Evolutionary conservation across 169 alveolate genomes (phyloP), one percentile per base, ranked within the genome.

Genomic region (Plasmodium ovale): DNA sequence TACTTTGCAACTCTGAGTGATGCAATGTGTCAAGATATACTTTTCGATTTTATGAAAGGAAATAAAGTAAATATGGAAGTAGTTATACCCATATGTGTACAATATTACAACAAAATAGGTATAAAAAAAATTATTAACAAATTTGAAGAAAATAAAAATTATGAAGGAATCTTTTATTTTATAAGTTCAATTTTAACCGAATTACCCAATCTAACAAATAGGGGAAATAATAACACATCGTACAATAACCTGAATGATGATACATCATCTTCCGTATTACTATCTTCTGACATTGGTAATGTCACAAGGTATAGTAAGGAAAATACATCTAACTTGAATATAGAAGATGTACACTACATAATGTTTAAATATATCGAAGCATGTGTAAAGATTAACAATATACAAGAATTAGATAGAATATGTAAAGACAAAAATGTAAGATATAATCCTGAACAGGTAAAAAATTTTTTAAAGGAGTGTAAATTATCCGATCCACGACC

Each of bases 401-500:
- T 96, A 87, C 98, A 95, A 91, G 99, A 98, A 94, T 98, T 98
- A 47, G 99, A 98, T 92, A 96, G 99, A 77, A 98, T 98, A 54
- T 97, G 98, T 87, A 95, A 97, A 79, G 99, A 98, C 69, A 96
- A 96, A 84, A 97, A 96, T 90, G 96, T 94, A 39, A 85, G 42
- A 71, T 98, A 98, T 91, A 99, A 98, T 59, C 99, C 99, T 2
- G 98, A 94, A 29, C 97, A 97, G 71, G 99, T 98, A 51, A 98
- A 97, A 93, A 99, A 99, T 84, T 97, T 97, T 93, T 94, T 98
- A 92, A 98, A 97, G 95, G 99, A 97, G 49, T 97, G 98, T 71
- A 97, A 97, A 91, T 94, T 99, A 87, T 96, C 97, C 14, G 99
- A 98, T 88, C 99, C 99, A 29, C 97, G 99, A 84, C 99, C 99